Percentiles rank a stretch among this genome's conserved stretches.
These are phyloP conservation scores for Colletotrichum phormii DNA, from an alignment of 2,329 filamentous ascomycete genomes.

Conservation along the genomic window DNA sequence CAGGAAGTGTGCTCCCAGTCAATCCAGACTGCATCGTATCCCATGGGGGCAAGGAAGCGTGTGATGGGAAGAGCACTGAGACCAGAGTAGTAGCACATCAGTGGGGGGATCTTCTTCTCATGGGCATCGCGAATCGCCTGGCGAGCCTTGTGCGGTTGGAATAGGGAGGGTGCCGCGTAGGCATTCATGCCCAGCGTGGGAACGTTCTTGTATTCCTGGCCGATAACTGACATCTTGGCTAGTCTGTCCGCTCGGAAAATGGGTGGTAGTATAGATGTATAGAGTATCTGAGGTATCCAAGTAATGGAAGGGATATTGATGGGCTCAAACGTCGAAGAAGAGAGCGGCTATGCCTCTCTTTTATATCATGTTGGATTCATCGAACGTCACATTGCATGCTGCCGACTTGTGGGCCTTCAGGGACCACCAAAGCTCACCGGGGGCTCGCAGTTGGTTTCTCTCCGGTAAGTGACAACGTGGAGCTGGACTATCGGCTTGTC, in stretches of 20 bases:
- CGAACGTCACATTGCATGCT: slow-evolving; percentile 18
- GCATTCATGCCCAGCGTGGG: slow-evolving; percentile 47
- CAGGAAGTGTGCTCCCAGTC: slow-evolving; percentile 61
- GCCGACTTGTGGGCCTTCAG: background rate
- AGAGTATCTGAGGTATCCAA: background rate
- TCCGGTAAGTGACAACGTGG: background rate
- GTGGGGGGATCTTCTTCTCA: slow-evolving; percentile 55
- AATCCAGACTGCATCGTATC: slow-evolving; percentile 57
- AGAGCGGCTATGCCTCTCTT: background rate
- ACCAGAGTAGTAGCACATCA: slow-evolving; percentile 56
- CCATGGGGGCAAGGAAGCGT: slow-evolving; percentile 54
- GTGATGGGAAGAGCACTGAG: slow-evolving; percentile 53
- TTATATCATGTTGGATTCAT: slow-evolving; percentile 13
- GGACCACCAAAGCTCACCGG: background rate
- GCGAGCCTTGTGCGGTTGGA: slow-evolving; percentile 58
- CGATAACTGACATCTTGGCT: slow-evolving; percentile 25
- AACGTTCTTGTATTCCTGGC: slow-evolving; percentile 35
- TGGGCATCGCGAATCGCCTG: slow-evolving; percentile 59
- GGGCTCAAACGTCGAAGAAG: background rate
- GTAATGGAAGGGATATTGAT: background rate
- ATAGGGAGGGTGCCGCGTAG: slow-evolving; percentile 56
- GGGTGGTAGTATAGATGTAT: background rate
- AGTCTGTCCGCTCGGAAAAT: background rate
- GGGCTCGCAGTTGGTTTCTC: background rate
- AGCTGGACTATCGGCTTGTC: background rate